phyloP scores from a whole-genome alignment of 331 rosid genomes.

The Acacia pycnantha region DNA sequence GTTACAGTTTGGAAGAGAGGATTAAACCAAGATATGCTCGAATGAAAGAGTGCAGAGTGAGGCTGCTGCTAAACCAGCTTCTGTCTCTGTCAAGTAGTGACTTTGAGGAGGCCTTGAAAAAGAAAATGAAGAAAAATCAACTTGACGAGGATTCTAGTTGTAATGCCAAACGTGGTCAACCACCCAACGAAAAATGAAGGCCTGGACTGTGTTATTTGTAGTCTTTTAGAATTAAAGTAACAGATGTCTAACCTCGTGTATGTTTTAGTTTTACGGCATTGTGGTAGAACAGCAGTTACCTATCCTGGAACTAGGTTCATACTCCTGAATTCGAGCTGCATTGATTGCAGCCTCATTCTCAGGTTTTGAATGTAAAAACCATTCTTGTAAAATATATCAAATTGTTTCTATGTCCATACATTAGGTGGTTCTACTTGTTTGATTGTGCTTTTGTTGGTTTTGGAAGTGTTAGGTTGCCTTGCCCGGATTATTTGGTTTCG shows the following conservation, averaged over 20 bases:
- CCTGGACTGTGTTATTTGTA: constrained; percentile 12
- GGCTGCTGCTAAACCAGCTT: constrained; percentile 72
- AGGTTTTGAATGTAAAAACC: constrained; percentile 24
- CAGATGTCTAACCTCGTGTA: constrained; percentile 14
- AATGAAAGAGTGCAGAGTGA: constrained; percentile 56
- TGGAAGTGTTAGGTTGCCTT: not conserved
- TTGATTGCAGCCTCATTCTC: constrained; percentile 9
- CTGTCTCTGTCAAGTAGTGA: constrained; percentile 58
- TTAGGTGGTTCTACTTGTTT: not conserved
- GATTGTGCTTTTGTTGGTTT: not conserved
- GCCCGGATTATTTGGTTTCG: not conserved
- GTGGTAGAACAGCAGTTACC: not conserved
- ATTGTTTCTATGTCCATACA: not conserved
- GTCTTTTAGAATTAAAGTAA: constrained; percentile 1
- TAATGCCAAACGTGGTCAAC: constrained; percentile 20
- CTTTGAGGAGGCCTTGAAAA: constrained; percentile 51
- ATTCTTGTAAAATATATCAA: not conserved
- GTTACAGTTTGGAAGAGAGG: constrained; percentile 79
- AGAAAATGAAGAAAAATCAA: constrained; percentile 60
- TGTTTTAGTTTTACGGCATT: not conserved
- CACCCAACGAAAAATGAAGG: constrained; percentile 20
- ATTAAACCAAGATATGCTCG: constrained; percentile 82
- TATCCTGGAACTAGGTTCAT: constrained; percentile 2
- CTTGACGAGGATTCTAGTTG: constrained; percentile 25
- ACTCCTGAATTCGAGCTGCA: constrained; percentile 3